phyloP scores from a whole-genome alignment of 352 stramenopile species.

The Phytophthora vignae region DNA sequence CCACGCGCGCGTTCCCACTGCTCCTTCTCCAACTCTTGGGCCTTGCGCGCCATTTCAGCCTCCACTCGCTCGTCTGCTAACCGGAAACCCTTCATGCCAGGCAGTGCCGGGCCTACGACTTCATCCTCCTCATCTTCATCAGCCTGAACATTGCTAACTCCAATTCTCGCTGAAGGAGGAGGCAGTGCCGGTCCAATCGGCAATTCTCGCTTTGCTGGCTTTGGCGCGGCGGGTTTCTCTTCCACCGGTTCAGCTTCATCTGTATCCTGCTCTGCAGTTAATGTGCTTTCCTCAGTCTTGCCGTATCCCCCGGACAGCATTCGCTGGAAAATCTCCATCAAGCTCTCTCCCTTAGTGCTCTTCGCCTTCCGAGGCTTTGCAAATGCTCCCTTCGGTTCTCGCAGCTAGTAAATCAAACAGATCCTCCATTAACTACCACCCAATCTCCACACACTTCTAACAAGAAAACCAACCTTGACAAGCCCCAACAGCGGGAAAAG shows the following conservation, averaged over 20 bases:
- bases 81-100: constrained; percentile 82
- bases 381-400: constrained; percentile 66
- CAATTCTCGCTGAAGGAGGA: constrained; percentile 20
- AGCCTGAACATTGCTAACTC: constrained; percentile 5
- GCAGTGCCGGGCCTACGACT: constrained; percentile 72
- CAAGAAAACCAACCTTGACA: constrained; percentile 49
- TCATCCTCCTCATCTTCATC: constrained; percentile 57
- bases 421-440: background rate
- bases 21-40: constrained; percentile 65
- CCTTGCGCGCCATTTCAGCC: constrained; percentile 71
- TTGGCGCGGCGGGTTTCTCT: constrained; percentile 16
- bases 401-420: constrained; percentile 33
- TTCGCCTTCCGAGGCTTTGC: constrained; percentile 40
- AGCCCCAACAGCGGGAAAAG: constrained; percentile 82
- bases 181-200: constrained; percentile 71
- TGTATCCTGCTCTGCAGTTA: background rate
- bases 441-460: constrained; percentile 1
- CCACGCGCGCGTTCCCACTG: constrained; percentile 59
- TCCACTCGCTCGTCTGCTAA: constrained; percentile 73
- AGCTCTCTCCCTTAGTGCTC: constrained; percentile 25
- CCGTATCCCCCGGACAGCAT: constrained; percentile 44
- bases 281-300: background rate
- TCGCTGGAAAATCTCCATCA: constrained; percentile 62
- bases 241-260: constrained; percentile 11
- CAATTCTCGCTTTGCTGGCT: constrained; percentile 26